Evolutionary conservation across 225 moss, liverwort and hornwort species (phyloP).

Genomic region (Thuidium tamariscinum): DNA sequence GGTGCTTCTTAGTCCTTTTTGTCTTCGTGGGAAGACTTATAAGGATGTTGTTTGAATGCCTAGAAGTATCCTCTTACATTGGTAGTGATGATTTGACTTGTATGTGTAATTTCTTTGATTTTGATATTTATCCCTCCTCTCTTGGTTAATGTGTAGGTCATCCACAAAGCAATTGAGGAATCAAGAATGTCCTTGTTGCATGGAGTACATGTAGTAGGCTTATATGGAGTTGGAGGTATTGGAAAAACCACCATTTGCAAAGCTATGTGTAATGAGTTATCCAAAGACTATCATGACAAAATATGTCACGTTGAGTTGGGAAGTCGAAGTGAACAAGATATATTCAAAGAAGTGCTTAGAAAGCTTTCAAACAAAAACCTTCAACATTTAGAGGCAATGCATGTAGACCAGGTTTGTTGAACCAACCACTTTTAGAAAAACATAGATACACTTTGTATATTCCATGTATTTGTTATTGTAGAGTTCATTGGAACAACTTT

Average conservation of each 20-base stretch:
- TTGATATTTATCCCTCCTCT: accelerated
- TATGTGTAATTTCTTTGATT: not conserved
- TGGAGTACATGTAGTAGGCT: not conserved
- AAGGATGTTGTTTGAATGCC: not conserved
- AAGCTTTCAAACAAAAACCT: not conserved
- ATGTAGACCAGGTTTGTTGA: not conserved
- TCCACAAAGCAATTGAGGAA: not conserved
- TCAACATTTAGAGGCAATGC: not conserved
- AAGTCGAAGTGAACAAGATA: not conserved
- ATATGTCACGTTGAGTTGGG: not conserved
- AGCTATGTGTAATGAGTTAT: not conserved
- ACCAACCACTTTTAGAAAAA: accelerated
- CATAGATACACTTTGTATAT: accelerated
- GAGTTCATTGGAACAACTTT: accelerated
- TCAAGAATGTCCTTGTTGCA: not conserved
- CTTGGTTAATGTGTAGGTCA: not conserved
- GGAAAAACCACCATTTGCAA: not conserved
- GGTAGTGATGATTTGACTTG: not conserved
- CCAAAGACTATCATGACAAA: not conserved
- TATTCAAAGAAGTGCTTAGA: not conserved
- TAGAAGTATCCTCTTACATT: not conserved
- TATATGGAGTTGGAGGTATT: conserved; percentile 6
- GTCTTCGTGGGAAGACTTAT: accelerated
- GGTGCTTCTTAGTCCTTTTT: accelerated
- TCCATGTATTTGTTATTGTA: accelerated